Conservation (phyloP, 2,329 filamentous ascomycete species). For the Penicillium sp. region DNA sequence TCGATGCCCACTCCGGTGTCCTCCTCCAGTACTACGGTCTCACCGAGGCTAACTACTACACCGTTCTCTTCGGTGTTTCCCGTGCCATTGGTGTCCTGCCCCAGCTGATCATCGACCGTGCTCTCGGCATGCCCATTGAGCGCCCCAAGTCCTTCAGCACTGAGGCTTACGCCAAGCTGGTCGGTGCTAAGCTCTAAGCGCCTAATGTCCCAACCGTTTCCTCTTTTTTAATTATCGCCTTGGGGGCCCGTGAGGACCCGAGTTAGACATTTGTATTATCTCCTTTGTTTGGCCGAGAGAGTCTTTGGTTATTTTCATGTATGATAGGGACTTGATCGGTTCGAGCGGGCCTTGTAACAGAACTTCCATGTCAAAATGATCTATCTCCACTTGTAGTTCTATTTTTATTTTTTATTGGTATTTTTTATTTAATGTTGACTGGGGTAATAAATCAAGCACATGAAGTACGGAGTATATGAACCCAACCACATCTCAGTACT, state of each 20-base stretch:
- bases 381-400: conserved; percentile 1
- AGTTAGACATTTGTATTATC: conserved; percentile 29
- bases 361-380: conserved; percentile 30
- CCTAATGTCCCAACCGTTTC: conserved; percentile 22
- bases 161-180: conserved; percentile 91
- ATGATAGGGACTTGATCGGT: conserved; percentile 41
- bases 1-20: conserved; percentile 98
- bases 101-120: conserved; percentile 99
- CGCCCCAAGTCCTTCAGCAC: conserved; percentile 99
- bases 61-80: conserved; percentile 97
- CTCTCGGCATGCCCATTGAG: conserved; percentile 95
- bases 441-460: too few species aligned
- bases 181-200: conserved; percentile 78
- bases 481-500: too few species aligned
- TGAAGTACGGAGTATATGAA: too few species aligned
- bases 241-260: conserved; percentile 10
- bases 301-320: conserved; percentile 37
- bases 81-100: conserved; percentile 97
- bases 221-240: conserved; percentile 8
- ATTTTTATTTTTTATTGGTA: background rate
- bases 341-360: conserved; percentile 43
- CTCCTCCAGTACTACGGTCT: conserved; percentile 99
- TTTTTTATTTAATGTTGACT: too few species aligned
- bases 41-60: conserved; percentile 99
- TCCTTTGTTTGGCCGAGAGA: conserved; percentile 28